Evolutionary conservation across 2,329 filamentous ascomycete species (phyloP), one percentile per base, ranked within the genome.

Genomic region (Neurospora crassa): DNA sequence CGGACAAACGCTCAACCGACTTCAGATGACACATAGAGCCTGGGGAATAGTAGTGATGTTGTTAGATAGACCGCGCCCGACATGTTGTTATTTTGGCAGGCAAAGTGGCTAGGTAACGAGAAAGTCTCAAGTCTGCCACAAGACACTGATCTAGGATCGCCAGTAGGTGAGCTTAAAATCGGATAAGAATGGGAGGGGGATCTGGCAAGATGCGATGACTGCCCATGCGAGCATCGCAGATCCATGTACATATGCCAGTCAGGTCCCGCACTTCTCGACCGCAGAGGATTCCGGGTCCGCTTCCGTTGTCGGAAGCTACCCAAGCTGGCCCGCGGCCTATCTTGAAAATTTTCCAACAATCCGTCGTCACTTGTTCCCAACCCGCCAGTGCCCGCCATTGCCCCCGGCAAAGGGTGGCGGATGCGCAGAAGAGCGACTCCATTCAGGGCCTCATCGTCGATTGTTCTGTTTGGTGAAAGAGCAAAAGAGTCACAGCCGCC

Each of bases 231-330:
- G 53, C 53, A 63, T 63, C 34, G 34, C 34, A 37, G 53, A 63
- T 63, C 53, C 53, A n/a, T 18, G 34, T 37, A 20, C n/a, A n/a
- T n/a, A n/a, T n/a, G n/a, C n/a, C 42, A 43, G 43, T n/a, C 45
- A 45, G 43, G 43, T 20, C 43, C 43, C 43, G 43, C 43, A 20
- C 43, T 45, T 45, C 18, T n/a, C 43, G 43, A 45, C 43, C 43
- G 45, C 45, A 47, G 45, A 24, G 45, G 47, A 18, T 2, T 37
- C 34, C 53, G 37, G 37, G 37, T 63, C 16, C 53, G 42, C 42
- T 67, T 71, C 70, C 70, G 70, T 40, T 67, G 68, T 71, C 70
- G 70, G 70, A 71, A 45, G 53, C 18, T 29, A n/a, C 16, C 53
- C 47, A 59, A 67, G 41, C 29, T 37, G 70, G 53, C 68, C 69